phyloP scores from a whole-genome alignment of 31 red algal species.

The Odonthalia washingtoniensis region DNA sequence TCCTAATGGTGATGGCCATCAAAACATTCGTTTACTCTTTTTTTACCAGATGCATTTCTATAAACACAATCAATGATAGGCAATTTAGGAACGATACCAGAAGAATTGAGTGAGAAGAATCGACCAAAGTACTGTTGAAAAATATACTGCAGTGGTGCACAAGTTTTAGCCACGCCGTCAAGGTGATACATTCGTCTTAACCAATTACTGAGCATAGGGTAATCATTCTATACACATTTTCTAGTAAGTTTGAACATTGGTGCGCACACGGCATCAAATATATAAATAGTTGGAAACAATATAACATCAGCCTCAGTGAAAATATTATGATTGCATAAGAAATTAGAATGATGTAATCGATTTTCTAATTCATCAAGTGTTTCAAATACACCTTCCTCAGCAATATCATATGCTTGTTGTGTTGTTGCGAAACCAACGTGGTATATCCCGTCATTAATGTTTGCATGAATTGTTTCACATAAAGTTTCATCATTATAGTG shows the following conservation, averaged over 20 bases:
- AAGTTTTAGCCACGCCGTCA: constrained; percentile 66
- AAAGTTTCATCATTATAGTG: constrained; percentile 47
- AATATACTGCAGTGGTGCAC: constrained; percentile 74
- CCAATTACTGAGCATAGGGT: constrained; percentile 77
- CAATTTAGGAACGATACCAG: constrained; percentile 79
- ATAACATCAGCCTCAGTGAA: constrained; percentile 85
- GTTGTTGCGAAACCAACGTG: constrained; percentile 88
- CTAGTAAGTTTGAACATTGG: constrained; percentile 81
- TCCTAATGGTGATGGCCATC: too few relatives aligned
- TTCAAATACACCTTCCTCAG: constrained; percentile 55
- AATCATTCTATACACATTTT: constrained; percentile 72
- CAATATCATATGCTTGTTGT: constrained; percentile 83
- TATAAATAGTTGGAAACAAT: constrained; percentile 91
- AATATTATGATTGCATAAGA: constrained; percentile 62
- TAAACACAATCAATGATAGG: constrained; percentile 51
- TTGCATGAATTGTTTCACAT: constrained; percentile 23
- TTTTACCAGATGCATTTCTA: too few relatives aligned
- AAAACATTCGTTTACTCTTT: too few relatives aligned
- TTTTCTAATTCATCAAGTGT: constrained; percentile 74
- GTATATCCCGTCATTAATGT: constrained; percentile 94
- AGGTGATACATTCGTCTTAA: constrained; percentile 82
- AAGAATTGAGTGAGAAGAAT: constrained; percentile 91
- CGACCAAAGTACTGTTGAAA: constrained; percentile 70
- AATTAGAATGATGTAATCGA: constrained; percentile 44
- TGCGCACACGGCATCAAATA: constrained; percentile 84